Conservation (phyloP, 1,284 basidiomycete genomes). For the Ustilago loliicola region DNA sequence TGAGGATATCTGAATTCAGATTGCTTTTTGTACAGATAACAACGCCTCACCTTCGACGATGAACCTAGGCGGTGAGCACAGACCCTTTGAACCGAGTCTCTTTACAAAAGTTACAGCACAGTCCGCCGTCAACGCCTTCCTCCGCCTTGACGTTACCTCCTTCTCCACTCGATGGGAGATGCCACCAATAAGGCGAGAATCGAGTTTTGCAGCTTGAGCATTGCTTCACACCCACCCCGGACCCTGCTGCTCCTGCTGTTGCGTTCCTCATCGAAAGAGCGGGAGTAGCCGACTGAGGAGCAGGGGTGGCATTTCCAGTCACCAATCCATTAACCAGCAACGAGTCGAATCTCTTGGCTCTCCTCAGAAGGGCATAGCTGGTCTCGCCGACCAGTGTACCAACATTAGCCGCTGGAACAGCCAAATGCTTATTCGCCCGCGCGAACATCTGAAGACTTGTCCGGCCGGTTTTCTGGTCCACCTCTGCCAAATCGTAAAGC, state of each 20-base stretch:
- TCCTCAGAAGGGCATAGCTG: slow-evolving; percentile 58
- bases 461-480: slow-evolving; percentile 82
- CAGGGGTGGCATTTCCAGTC: not conserved
- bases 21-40: not conserved
- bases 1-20: not conserved
- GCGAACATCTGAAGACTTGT: slow-evolving; percentile 88
- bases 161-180: not conserved
- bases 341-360: slow-evolving; percentile 59
- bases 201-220: slow-evolving; percentile 38
- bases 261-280: not conserved
- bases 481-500: slow-evolving; percentile 85
- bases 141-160: slow-evolving; percentile 7
- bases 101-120: slow-evolving; percentile 50
- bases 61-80: not conserved
- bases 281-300: not conserved
- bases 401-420: slow-evolving; percentile 12
- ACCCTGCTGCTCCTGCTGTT: not conserved
- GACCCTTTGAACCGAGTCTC: slow-evolving; percentile 23
- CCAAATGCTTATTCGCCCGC: slow-evolving; percentile 83
- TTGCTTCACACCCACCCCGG: not conserved
- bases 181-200: slow-evolving; percentile 56
- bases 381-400: slow-evolving; percentile 41
- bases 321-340: slow-evolving; percentile 2
- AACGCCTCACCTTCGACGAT: not conserved
- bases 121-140: not conserved